Evolutionary conservation across 1,284 basidiomycete genomes (phyloP).

Genomic region (Puccinia horiana): DNA sequence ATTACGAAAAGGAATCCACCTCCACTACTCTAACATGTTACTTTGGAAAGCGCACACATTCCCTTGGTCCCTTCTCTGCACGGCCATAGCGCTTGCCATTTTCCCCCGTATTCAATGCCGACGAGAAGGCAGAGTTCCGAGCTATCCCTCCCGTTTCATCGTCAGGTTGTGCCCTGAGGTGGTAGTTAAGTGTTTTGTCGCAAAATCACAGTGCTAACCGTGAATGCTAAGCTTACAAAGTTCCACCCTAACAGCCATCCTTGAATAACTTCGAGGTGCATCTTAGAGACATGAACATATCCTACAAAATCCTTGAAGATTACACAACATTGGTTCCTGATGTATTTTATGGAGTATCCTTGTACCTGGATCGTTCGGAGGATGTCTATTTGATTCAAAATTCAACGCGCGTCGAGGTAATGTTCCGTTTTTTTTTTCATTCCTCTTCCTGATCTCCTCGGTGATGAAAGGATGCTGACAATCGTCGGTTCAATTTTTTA

Average conservation of each 20-base stretch:
- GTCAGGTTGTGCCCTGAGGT: conserved; percentile 15
- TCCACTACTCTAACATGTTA: background rate
- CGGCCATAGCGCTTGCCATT: background rate
- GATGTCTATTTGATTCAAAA: conserved; percentile 17
- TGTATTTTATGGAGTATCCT: conserved; percentile 44
- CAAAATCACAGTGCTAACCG: background rate
- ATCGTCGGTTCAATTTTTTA: background rate
- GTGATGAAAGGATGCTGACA: background rate
- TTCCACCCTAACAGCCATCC: conserved; percentile 15
- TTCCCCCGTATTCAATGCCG: background rate
- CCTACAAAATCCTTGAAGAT: conserved; percentile 34
- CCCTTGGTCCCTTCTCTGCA: conserved; percentile 7
- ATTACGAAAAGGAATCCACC: background rate
- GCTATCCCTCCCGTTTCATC: conserved; percentile 22
- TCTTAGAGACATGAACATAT: conserved; percentile 19
- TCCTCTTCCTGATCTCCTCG: background rate
- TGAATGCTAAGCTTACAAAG: background rate
- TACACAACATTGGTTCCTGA: conserved; percentile 40
- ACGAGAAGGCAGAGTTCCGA: background rate
- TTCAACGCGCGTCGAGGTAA: conserved; percentile 37
- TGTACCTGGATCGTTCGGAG: conserved; percentile 21
- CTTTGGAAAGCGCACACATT: background rate
- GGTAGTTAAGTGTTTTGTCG: conserved; percentile 22
- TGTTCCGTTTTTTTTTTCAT: background rate
- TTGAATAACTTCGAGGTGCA: conserved; percentile 35